phyloP scores from a whole-genome alignment of 495 filamentous ascomycete genomes.

The Penicillium verhagenii region DNA sequence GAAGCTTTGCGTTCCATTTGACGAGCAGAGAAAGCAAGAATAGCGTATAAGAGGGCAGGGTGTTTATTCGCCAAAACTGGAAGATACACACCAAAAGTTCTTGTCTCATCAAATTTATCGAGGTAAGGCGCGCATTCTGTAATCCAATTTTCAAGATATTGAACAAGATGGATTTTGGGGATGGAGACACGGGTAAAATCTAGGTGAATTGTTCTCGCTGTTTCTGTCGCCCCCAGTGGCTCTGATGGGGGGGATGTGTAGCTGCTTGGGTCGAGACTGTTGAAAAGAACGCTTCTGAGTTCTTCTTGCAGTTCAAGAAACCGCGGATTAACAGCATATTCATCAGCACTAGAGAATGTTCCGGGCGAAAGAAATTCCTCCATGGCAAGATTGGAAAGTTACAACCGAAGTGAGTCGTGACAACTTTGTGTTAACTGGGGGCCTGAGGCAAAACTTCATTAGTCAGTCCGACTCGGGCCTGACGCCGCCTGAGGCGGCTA shows the following conservation, averaged over 20 bases:
- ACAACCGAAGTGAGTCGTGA: too few relatives aligned
- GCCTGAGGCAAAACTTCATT: too few relatives aligned
- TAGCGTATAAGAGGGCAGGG: constrained; percentile 34
- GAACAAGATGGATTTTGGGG: constrained; percentile 26
- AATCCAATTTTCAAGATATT: constrained; percentile 31
- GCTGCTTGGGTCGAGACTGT: constrained; percentile 22
- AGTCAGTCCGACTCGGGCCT: too few relatives aligned
- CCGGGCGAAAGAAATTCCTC: constrained; percentile 29
- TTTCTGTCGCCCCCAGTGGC: constrained; percentile 8
- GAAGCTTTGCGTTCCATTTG: constrained; percentile 36
- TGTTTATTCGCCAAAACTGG: constrained; percentile 33
- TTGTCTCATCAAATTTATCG: constrained; percentile 42
- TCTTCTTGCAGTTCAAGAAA: constrained; percentile 32
- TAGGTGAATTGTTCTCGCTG: constrained; percentile 11
- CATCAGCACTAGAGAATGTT: constrained; percentile 30
- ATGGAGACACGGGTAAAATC: constrained; percentile 29
- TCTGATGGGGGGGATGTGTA: constrained; percentile 22
- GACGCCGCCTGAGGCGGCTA: too few relatives aligned
- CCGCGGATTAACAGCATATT: constrained; percentile 30
- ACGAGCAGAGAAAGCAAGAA: constrained; percentile 37
- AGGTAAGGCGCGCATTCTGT: constrained; percentile 34
- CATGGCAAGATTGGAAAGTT: too few relatives aligned
- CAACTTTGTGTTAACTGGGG: too few relatives aligned
- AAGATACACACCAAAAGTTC: constrained; percentile 34
- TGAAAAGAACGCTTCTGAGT: constrained; percentile 27